Evolutionary conservation across 306 rosid species (phyloP).

Genomic region (Vigna mungo): DNA sequence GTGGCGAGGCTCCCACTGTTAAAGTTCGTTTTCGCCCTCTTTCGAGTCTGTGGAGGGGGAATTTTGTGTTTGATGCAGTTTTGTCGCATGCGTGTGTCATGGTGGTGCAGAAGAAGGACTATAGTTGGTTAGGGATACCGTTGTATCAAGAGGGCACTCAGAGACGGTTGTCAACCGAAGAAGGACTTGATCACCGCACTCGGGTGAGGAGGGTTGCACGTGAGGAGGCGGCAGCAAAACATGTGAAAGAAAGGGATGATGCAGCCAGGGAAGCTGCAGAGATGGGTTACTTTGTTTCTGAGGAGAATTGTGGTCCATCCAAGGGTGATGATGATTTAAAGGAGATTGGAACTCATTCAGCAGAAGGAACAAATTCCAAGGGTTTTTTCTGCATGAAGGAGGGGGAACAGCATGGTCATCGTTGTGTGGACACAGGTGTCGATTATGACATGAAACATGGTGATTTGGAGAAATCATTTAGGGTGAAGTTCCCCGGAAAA

Average conservation of each 20-base stretch:
- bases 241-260: constrained; percentile 69
- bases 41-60: constrained; percentile 86
- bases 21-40: constrained; percentile 77
- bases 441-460: constrained; percentile 87
- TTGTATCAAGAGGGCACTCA: constrained; percentile 51
- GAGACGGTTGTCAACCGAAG: constrained; percentile 67
- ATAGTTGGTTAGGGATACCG: constrained; percentile 86
- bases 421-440: constrained; percentile 75
- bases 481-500: constrained; percentile 67
- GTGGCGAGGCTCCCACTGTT: constrained; percentile 80
- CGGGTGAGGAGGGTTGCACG: constrained; percentile 70
- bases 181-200: constrained; percentile 79
- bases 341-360: constrained; percentile 49
- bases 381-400: constrained; percentile 68
- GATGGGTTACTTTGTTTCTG: constrained; percentile 74
- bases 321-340: constrained; percentile 51
- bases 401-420: constrained; percentile 74
- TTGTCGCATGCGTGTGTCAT: constrained; percentile 71
- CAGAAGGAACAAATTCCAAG: constrained; percentile 43
- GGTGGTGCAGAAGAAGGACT: constrained; percentile 85
- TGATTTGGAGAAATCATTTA: constrained; percentile 82
- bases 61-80: constrained; percentile 86
- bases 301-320: constrained; percentile 48
- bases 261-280: constrained; percentile 80
- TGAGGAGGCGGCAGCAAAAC: constrained; percentile 65